Percentiles rank a stretch among this genome's conserved stretches.
These are phyloP conservation scores for Lactarius quietus DNA, from an alignment of 768 basidiomycete genomes.

Conservation along the genomic window DNA sequence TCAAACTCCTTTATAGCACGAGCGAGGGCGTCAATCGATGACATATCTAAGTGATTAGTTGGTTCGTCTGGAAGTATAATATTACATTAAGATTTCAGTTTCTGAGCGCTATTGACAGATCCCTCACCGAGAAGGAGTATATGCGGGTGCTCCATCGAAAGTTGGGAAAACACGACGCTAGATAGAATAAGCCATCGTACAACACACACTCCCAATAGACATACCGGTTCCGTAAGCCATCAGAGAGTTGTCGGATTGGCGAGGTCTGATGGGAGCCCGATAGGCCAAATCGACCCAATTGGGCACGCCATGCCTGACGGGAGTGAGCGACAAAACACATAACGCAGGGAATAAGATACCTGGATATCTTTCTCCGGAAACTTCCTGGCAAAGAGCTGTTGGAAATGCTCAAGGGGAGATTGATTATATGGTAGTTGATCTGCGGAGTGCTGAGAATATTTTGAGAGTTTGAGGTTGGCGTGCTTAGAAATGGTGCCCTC, in stretches of 20 bases:
- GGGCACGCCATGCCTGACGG: constrained; percentile 83
- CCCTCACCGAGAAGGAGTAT: constrained; percentile 76
- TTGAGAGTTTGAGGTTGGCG: constrained; percentile 86
- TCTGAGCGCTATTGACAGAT: constrained; percentile 1
- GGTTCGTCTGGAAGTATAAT: constrained; percentile 63
- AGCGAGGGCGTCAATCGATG: constrained; percentile 95
- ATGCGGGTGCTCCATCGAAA: constrained; percentile 97
- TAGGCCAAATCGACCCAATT: constrained; percentile 94
- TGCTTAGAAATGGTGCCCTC: constrained; percentile 91
- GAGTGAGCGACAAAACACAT: constrained; percentile 16
- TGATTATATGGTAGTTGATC: constrained; percentile 96
- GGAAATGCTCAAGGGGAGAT: constrained; percentile 92
- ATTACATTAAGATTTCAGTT: constrained; percentile 4
- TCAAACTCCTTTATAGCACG: constrained; percentile 94
- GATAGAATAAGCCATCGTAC: constrained; percentile 20
- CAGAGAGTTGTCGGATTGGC: constrained; percentile 91
- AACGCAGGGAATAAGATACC: constrained; percentile 33
- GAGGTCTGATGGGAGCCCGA: constrained; percentile 91
- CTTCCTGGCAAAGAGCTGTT: constrained; percentile 68
- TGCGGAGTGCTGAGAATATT: constrained; percentile 98
- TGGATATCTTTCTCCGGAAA: constrained; percentile 92
- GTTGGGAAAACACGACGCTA: constrained; percentile 92
- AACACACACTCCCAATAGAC: constrained; percentile 30
- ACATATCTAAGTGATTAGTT: constrained; percentile 98
- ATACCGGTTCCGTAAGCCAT: constrained; percentile 92